These are phyloP conservation scores for Xylariaceae sp. DNA, from an alignment of 2,329 filamentous ascomycete genomes.

Conservation along the genomic window DNA sequence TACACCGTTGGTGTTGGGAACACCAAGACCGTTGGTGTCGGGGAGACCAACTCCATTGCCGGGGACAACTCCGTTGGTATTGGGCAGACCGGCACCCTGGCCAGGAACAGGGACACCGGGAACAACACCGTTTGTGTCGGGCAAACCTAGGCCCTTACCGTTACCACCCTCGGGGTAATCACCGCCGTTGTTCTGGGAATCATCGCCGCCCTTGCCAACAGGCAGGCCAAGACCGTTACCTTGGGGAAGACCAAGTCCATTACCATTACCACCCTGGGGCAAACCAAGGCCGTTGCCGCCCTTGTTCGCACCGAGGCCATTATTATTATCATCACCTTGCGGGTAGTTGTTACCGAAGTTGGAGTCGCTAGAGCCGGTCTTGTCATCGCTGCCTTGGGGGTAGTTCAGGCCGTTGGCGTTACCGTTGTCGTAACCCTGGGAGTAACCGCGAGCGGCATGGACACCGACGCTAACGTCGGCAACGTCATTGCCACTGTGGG, in stretches of 20 bases:
- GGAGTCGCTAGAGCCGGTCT: neutral
- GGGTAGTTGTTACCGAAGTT: neutral
- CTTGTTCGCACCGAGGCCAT: no score
- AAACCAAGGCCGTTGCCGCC: no score
- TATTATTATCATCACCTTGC: no score
- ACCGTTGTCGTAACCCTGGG: neutral
- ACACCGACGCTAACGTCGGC: neutral
- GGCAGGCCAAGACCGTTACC: neutral
- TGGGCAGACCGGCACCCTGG: neutral
- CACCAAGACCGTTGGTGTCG: neutral
- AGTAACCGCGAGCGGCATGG: neutral
- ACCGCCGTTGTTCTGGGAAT: neutral
- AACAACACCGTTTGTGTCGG: neutral
- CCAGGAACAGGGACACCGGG: no score
- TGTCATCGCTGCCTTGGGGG: neutral
- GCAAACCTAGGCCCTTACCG: neutral
- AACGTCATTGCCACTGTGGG: constrained; percentile 10
- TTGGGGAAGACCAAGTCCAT: neutral
- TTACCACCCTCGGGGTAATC: neutral
- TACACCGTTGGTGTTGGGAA: neutral
- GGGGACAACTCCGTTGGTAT: neutral
- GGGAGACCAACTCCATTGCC: no score
- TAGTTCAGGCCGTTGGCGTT: neutral
- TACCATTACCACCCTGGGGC: no score
- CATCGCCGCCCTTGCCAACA: neutral